A percentile compares a stretch with the other conserved stretches of the same genome.
These are phyloP conservation scores for Polychaeton citri DNA, from an alignment of 2,329 filamentous ascomycete genomes.

Conservation along the genomic window DNA sequence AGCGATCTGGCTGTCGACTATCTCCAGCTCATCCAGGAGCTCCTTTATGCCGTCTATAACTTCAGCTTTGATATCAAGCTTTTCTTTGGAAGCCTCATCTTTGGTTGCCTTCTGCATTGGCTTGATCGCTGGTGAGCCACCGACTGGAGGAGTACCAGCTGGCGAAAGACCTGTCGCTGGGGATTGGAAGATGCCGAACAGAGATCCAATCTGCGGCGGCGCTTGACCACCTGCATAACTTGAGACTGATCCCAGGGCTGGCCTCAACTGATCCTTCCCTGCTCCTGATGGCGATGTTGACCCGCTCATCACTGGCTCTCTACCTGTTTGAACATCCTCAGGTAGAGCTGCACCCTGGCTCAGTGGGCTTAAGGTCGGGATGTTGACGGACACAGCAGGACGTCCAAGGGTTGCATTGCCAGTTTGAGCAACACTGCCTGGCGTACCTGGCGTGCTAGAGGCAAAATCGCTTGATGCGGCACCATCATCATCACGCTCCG, in stretches of 20 bases:
- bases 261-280: slow-evolving; percentile 27
- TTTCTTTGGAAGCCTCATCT: slow-evolving; percentile 22
- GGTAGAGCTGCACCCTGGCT: slow-evolving; percentile 10
- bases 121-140: slow-evolving; percentile 15
- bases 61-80: slow-evolving; percentile 67
- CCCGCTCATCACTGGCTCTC: slow-evolving; percentile 1
- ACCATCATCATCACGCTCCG: slow-evolving; percentile 58
- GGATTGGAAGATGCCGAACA: slow-evolving; percentile 79
- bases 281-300: neutral
- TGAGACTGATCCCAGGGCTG: slow-evolving; percentile 49
- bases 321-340: slow-evolving; percentile 8
- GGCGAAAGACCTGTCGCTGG: slow-evolving; percentile 31
- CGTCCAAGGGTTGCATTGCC: slow-evolving; percentile 22
- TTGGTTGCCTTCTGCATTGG: slow-evolving; percentile 17
- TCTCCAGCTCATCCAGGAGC: slow-evolving; percentile 86
- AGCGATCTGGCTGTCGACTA: slow-evolving; percentile 87
- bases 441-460: slow-evolving; percentile 10
- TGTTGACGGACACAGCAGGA: slow-evolving; percentile 26
- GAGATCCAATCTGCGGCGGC: slow-evolving; percentile 47
- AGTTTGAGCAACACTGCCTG: slow-evolving; percentile 10
- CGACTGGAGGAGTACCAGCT: slow-evolving; percentile 37
- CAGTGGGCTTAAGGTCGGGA: slow-evolving; percentile 36
- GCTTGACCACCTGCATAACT: slow-evolving; percentile 44
- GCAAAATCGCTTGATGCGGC: slow-evolving; percentile 45
- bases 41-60: slow-evolving; percentile 90